phyloP scores from a whole-genome alignment of 1,284 basidiomycete species.

The Sporisorium iseilematis-ciliati region DNA sequence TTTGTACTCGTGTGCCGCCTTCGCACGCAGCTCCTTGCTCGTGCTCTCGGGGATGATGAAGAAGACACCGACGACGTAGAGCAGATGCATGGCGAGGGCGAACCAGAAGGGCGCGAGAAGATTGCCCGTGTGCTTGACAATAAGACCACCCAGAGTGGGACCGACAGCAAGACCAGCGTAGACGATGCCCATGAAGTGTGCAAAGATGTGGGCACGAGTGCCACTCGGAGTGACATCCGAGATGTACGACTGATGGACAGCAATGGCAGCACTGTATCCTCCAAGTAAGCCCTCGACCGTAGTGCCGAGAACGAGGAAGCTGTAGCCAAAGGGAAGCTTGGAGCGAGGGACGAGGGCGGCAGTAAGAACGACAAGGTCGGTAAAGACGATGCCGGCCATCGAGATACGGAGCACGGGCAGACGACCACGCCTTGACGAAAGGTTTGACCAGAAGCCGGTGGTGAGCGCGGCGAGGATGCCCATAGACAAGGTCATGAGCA shows the following conservation, averaged over 20 bases:
- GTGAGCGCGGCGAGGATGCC: constrained; percentile 85
- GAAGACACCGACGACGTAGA: constrained; percentile 51
- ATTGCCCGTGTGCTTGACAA: constrained; percentile 58
- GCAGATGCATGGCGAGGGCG: constrained; percentile 49
- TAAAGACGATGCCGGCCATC: constrained; percentile 80
- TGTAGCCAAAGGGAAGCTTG: constrained; percentile 73
- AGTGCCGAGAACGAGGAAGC: constrained; percentile 84
- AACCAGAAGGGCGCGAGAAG: constrained; percentile 59
- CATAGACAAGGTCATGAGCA: constrained; percentile 78
- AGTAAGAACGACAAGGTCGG: constrained; percentile 73
- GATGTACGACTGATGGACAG: constrained; percentile 84
- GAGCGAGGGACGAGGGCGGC: constrained; percentile 44
- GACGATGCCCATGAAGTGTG: constrained; percentile 58
- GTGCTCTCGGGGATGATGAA: constrained; percentile 65
- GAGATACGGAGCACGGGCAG: constrained; percentile 80
- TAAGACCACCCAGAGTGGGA: constrained; percentile 63
- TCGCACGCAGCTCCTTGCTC: constrained; percentile 38
- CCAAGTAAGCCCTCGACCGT: constrained; percentile 85
- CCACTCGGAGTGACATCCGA: constrained; percentile 64
- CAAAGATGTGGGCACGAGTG: constrained; percentile 62
- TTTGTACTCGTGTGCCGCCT: constrained; percentile 47
- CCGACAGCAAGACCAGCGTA: constrained; percentile 64
- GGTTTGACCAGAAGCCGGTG: constrained; percentile 88
- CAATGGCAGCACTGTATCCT: constrained; percentile 84
- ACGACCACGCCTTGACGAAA: constrained; percentile 82